Evolutionary conservation across 805 yeast species (phyloP), one percentile per base, ranked within the genome.

Genomic region (Phaffomyces thermotolerans): DNA sequence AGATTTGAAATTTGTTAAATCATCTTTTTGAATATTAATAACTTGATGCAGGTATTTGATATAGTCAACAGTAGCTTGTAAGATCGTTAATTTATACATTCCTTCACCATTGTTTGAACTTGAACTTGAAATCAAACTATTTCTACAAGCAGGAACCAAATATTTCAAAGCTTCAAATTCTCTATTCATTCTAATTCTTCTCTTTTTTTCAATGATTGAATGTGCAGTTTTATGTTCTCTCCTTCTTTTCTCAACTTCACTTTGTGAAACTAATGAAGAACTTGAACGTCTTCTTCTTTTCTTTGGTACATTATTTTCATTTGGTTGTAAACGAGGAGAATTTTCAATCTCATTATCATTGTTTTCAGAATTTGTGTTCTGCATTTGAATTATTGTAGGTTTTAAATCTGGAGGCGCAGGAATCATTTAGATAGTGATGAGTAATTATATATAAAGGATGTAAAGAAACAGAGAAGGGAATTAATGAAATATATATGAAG

Each of bases 41-140:
- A 79, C 71, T 43, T 72, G 68, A 58, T 84, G 89, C 39, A 85
- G 68, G 55, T 84, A 82, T 48, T 78, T 70, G 49, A 86, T 80
- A 57, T 86, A 85, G 56, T 84, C 90, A 22, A 86, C 95, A 0
- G 91, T 78, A n/a, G 86, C 80, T 59, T 85, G 89, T 35, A 86
- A 65, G 25, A 86, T 83, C 4, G 89, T 85, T 48, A 86, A 71
- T 63, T 86, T 86, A 64, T 85, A 87, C 79, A 86, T 81, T 17
- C 84, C 83, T 47, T 77, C 81, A 6, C 67, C 67, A 25, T 42
- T 47, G 5, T 17, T 17, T 24, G 39, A 37, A 8, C 10, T 36
- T n/a, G 33, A 23, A 18, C 40, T 43, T 17, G 40, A 29, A 5
- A 45, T 30, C 4, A 50, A 35, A 36, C 52, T 56, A 42, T 72